These are phyloP conservation scores for Oehlia diaphana DNA, from an alignment of 192 early-diverging fungal genomes.

Conservation along the genomic window DNA sequence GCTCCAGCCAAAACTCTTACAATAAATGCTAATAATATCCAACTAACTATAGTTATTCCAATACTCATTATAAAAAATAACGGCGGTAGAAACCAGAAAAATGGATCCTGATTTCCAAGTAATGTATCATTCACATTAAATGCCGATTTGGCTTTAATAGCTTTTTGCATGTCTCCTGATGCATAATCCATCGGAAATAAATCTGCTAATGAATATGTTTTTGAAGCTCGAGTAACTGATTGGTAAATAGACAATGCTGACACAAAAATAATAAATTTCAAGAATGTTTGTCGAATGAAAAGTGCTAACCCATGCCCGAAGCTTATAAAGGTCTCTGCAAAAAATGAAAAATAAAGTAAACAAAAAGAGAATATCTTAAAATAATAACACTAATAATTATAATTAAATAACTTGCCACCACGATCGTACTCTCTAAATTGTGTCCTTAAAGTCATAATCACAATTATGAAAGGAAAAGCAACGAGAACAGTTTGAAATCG, in stretches of 20 bases:
- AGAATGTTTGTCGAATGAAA: conserved; percentile 37
- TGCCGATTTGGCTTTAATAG: conserved; percentile 19
- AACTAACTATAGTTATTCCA: conserved; percentile 43
- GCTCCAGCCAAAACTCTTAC: conserved; percentile 26
- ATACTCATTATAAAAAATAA: conserved; percentile 47
- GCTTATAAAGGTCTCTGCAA: conserved; percentile 39
- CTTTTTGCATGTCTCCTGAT: conserved; percentile 18
- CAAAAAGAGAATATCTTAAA: background rate
- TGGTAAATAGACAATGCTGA: conserved; percentile 41
- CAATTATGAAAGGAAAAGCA: conserved; percentile 67
- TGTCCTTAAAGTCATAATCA: conserved; percentile 50
- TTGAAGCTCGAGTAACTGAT: conserved; percentile 30
- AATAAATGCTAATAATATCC: conserved; percentile 35
- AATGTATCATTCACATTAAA: conserved; percentile 45
- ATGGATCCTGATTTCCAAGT: conserved; percentile 49
- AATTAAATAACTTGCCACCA: conserved; percentile 15
- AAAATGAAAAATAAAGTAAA: background rate
- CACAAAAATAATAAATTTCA: conserved; percentile 37
- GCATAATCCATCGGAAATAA: conserved; percentile 1
- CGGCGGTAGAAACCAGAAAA: conserved; percentile 55
- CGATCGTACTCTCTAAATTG: conserved; percentile 45
- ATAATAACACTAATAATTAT: background rate
- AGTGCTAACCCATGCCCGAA: conserved; percentile 42
- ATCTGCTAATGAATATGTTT: conserved; percentile 23
- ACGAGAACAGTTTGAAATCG: conserved; percentile 70